A percentile compares a stretch with the other conserved stretches of the same genome.
Conservation (phyloP, 2,329 filamentous ascomycete species). For the Epichloe brachyelytri region DNA sequence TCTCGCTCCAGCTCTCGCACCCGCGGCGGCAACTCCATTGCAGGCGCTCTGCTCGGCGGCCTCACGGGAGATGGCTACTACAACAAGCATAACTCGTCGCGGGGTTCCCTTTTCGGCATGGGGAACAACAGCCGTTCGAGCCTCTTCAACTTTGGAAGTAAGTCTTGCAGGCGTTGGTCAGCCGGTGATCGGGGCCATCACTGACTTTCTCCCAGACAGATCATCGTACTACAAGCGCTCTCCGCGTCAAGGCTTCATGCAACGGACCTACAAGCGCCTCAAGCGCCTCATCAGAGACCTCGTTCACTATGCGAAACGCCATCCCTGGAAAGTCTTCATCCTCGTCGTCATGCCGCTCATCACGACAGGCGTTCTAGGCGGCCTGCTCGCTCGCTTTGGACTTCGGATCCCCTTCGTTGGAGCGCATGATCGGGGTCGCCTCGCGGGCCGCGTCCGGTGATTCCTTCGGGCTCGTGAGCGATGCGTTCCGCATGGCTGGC, state of each 20-base stretch:
- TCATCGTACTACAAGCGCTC: slow-evolving; percentile 67
- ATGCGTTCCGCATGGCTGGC: slow-evolving; percentile 41
- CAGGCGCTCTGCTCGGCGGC: slow-evolving; percentile 20
- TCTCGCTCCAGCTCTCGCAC: slow-evolving; percentile 25
- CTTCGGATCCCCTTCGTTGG: slow-evolving; percentile 54
- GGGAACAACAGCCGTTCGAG: slow-evolving; percentile 30
- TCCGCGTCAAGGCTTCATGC: slow-evolving; percentile 66
- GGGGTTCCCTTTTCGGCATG: slow-evolving; percentile 34
- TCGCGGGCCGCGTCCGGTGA: slow-evolving; percentile 35
- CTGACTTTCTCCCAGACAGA: slow-evolving; percentile 24
- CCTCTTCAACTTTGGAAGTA: slow-evolving; percentile 30
- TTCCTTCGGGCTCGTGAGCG: slow-evolving; percentile 36
- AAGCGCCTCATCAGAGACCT: slow-evolving; percentile 71
- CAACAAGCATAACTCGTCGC: slow-evolving; percentile 27
- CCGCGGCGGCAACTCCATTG: slow-evolving; percentile 20
- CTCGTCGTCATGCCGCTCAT: slow-evolving; percentile 79
- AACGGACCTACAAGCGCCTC: slow-evolving; percentile 60
- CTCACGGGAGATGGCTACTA: slow-evolving; percentile 19
- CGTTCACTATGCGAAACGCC: slow-evolving; percentile 64
- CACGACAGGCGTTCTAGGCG: slow-evolving; percentile 68
- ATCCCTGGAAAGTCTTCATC: slow-evolving; percentile 80
- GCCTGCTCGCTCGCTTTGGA: slow-evolving; percentile 66
- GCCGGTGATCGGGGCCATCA: background rate
- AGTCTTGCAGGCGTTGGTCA: background rate
- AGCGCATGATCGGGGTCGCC: slow-evolving; percentile 44